Evolutionary conservation across 2,329 filamentous ascomycete genomes (phyloP), one percentile per base, ranked within the genome.

Genomic region (Trichoderma arundinaceum): DNA sequence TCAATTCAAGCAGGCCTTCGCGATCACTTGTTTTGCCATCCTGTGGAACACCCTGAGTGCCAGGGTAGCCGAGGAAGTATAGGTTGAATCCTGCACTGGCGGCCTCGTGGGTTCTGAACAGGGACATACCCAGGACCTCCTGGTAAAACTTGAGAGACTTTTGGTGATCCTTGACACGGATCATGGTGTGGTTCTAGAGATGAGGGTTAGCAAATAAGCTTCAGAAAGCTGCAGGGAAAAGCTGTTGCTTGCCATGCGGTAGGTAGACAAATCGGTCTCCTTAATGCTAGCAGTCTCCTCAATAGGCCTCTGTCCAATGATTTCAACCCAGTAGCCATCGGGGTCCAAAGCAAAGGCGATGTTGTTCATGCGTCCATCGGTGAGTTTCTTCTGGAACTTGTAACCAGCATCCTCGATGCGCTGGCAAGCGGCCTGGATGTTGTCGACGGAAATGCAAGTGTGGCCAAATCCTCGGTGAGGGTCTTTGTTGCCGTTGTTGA

Each of bases 281-380:
- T 86, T 89, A 64, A 91, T 80, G 58, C 83, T 81, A 74, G 92
- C 91, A 1, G 90, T 92, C 78, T 91, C 85, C 69, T 92, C 89
- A 5, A 92, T 49, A 73, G 77, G 80, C 73, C 90, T 91, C 76
- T 91, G 89, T 9, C 90, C 88, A 71, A 96, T 87, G 52, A 96
- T 83, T 78, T 95, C 92, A 3, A 95, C 90, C 91, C 92, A 94
- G 77, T 94, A 94, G 41, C 88, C 90, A 77, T 97, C 92, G 0
- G 93, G 93, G 72, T 96, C 93, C 63, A 97, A 86, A 1, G 85
- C 94, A 75, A 98, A 98, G 0, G 94, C 95, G 73, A 98, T 96
- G 74, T 91, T 80, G 73, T 85, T 86, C 92, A 96, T 96, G 65
- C 90, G 86, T 2, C 95, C 95, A 70, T 98, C 94, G 0, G 88